These are phyloP conservation scores for Populus pruinosa DNA, from an alignment of 345 rosid genomes.

Conservation along the genomic window DNA sequence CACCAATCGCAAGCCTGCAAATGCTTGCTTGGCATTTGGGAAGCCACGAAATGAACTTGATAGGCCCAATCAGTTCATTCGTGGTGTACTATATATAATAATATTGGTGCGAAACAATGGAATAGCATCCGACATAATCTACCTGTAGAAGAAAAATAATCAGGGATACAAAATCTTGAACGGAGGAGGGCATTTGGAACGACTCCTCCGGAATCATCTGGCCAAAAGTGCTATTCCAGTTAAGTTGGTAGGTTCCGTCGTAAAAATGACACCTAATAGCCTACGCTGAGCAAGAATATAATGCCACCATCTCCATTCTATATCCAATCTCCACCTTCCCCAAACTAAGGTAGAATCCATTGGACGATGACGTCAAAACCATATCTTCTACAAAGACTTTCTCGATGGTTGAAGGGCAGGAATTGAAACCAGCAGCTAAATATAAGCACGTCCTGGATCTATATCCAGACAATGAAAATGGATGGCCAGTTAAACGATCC, in stretches of 20 bases:
- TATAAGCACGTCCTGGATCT: background rate
- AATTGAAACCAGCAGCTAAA: background rate
- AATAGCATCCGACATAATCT: background rate
- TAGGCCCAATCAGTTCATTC: background rate
- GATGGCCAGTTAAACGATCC: background rate
- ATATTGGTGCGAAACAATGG: background rate
- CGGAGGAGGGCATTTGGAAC: background rate
- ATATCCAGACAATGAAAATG: background rate
- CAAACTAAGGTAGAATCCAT: background rate
- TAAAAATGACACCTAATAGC: background rate
- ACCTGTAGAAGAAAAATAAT: background rate
- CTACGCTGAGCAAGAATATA: background rate
- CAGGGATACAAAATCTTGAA: background rate
- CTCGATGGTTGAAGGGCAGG: background rate
- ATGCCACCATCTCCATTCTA: background rate
- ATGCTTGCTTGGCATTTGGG: too few relatives aligned
- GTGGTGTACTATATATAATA: background rate
- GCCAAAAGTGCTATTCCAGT: background rate
- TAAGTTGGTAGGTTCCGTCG: background rate
- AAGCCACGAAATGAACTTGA: background rate
- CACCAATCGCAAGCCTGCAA: too few relatives aligned
- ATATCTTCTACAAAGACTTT: background rate
- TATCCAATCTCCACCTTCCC: background rate
- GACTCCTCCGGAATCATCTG: background rate
- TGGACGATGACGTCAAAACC: background rate